Conservation (phyloP, 257 asterid genomes). For the Striga asiatica region DNA sequence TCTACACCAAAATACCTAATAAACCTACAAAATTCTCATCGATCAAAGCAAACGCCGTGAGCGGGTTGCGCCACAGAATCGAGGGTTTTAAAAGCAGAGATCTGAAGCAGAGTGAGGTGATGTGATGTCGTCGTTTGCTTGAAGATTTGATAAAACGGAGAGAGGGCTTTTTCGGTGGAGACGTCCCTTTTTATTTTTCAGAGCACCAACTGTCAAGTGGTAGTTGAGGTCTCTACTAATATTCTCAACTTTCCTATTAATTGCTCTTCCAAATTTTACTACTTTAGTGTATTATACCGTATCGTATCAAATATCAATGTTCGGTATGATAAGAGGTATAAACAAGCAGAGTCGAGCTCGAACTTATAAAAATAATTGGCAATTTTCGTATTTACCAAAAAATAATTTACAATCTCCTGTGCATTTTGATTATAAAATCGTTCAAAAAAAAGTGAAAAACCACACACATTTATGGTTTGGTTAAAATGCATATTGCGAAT, state of each 20-base stretch:
- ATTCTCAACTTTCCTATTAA: conserved; percentile 5
- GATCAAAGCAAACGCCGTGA: conserved; percentile 16
- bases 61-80: conserved; percentile 12
- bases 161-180: conserved; percentile 29
- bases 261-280: too few relatives aligned
- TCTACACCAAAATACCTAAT: conserved; percentile 14
- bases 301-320: too few relatives aligned
- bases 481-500: too few relatives aligned
- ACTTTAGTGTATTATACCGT: too few relatives aligned
- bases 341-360: too few relatives aligned
- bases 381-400: too few relatives aligned
- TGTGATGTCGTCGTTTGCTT: conserved; percentile 59
- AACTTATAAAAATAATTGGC: too few relatives aligned
- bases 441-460: too few relatives aligned
- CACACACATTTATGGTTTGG: too few relatives aligned
- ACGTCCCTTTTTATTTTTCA: conserved; percentile 23
- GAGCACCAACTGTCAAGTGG: conserved; percentile 31
- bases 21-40: conserved; percentile 24
- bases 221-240: conserved; percentile 16
- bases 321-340: too few relatives aligned
- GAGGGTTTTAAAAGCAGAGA: conserved; percentile 29
- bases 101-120: conserved; percentile 47
- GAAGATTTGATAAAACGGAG: conserved; percentile 31
- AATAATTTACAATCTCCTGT: too few relatives aligned
- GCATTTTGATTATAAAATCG: too few relatives aligned